A percentile compares a stretch with the other conserved stretches of the same genome.
Conservation (phyloP, 2,329 filamentous ascomycete species). For the Cytospora piceae region DNA sequence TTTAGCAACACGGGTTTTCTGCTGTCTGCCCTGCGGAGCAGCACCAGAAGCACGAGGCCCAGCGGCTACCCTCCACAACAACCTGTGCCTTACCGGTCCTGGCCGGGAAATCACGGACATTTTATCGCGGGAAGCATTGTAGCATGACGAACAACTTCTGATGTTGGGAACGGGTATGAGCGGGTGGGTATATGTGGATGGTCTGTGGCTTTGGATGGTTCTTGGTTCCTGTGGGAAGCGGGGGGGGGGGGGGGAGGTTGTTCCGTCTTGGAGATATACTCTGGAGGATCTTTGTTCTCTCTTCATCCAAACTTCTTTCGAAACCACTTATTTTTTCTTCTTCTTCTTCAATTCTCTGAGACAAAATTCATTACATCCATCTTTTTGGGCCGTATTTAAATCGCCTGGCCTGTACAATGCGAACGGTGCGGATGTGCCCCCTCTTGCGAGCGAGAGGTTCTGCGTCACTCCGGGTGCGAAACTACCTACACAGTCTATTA, state of each 20-base stretch:
- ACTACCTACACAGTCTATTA: not conserved
- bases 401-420: not conserved
- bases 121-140: not conserved
- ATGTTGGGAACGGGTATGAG: not conserved
- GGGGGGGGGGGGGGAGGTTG: not conserved
- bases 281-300: not conserved
- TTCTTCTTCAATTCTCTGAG: constrained; percentile 10
- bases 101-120: no score
- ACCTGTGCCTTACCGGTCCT: not conserved
- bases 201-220: constrained; percentile 7
- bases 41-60: not conserved
- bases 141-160: constrained; percentile 6
- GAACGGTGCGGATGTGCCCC: no score
- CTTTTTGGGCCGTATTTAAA: not conserved
- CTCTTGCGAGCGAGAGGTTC: constrained; percentile 30
- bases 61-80: not conserved
- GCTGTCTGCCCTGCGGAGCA: not conserved
- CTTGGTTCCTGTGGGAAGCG: constrained; percentile 2
- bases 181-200: constrained; percentile 8
- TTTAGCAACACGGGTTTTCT: not conserved
- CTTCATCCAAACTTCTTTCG: not conserved
- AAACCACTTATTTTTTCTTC: not conserved
- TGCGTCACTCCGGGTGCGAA: not conserved
- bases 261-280: constrained; percentile 24
- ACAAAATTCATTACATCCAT: constrained; percentile 9